phyloP scores from a whole-genome alignment of 495 filamentous ascomycete genomes.

The Aspergillus coremiiformis region DNA sequence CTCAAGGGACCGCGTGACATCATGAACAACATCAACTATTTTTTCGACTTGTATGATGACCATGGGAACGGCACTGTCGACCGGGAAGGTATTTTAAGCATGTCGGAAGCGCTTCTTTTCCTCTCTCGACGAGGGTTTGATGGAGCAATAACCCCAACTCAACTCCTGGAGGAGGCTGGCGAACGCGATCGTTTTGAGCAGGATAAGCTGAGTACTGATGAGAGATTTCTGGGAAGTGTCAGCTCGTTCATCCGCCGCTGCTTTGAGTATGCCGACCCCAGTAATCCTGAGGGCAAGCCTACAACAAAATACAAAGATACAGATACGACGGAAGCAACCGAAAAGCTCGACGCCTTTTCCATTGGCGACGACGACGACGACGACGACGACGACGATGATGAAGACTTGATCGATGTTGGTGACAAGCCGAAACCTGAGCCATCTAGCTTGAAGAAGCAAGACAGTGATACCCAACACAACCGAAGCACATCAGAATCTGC shows the following conservation, averaged over 20 bases:
- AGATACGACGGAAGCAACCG: slow-evolving; percentile 27
- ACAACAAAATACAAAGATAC: slow-evolving; percentile 15
- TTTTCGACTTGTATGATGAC: slow-evolving; percentile 96
- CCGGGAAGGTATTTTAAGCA: slow-evolving; percentile 88
- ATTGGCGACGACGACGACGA: slow-evolving; percentile 72
- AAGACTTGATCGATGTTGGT: slow-evolving; percentile 60
- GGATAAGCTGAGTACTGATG: slow-evolving; percentile 49
- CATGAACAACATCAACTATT: slow-evolving; percentile 94
- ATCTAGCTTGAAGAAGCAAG: slow-evolving; percentile 1
- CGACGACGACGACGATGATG: slow-evolving; percentile 64
- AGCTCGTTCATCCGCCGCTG: slow-evolving; percentile 92
- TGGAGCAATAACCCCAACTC: slow-evolving; percentile 51
- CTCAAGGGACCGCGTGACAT: slow-evolving; percentile 91
- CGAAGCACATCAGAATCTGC: slow-evolving; percentile 42
- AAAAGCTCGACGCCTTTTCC: slow-evolving; percentile 55
- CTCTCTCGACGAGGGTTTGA: slow-evolving; percentile 83
- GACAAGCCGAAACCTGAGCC: slow-evolving; percentile 21
- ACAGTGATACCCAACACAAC: slow-evolving; percentile 8
- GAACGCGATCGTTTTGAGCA: slow-evolving; percentile 21
- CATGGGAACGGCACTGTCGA: slow-evolving; percentile 89
- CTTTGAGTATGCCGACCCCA: slow-evolving; percentile 97
- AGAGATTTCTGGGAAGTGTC: slow-evolving; percentile 82
- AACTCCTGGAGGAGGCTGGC: slow-evolving; percentile 30
- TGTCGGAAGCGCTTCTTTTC: slow-evolving; percentile 91
- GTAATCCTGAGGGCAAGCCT: slow-evolving; percentile 49